phyloP scores from a whole-genome alignment of 2,329 filamentous ascomycete genomes.

The Aspergillus intermedius region DNA sequence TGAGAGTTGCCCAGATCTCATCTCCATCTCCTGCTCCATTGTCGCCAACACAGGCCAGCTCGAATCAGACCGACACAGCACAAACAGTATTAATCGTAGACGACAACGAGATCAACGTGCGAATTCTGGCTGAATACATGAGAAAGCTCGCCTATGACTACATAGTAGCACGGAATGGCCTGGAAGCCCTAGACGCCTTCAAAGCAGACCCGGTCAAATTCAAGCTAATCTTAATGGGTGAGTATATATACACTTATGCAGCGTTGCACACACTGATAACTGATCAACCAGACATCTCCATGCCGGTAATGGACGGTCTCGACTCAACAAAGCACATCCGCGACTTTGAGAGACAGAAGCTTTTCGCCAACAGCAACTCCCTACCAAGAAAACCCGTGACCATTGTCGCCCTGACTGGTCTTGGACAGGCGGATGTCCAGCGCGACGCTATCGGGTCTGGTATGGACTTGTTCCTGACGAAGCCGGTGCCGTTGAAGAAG shows the following conservation, averaged over 20 bases:
- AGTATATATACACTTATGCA: neutral
- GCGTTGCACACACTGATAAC: neutral
- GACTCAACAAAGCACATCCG: conserved; percentile 25
- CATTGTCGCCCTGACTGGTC: conserved; percentile 26
- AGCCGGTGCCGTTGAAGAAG: conserved; percentile 16
- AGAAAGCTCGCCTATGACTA: conserved; percentile 23
- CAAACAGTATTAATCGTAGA: conserved; percentile 28
- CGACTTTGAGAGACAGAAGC: conserved; percentile 14
- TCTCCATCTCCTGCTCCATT: neutral
- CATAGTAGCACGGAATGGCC: conserved; percentile 28
- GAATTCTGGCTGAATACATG: conserved; percentile 26
- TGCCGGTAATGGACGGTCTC: conserved; percentile 33
- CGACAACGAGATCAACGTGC: conserved; percentile 32
- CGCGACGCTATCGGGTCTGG: conserved; percentile 26
- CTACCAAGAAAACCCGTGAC: conserved; percentile 6
- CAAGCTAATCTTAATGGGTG: conserved; percentile 15
- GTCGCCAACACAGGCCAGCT: neutral
- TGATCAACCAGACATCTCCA: conserved; percentile 26
- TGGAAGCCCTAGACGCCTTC: conserved; percentile 27
- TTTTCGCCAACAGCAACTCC: neutral
- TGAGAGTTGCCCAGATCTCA: neutral
- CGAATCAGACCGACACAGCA: no score
- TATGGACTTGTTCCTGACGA: conserved; percentile 28
- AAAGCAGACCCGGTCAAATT: conserved; percentile 6
- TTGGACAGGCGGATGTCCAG: conserved; percentile 22